phyloP scores from a whole-genome alignment of 345 rosid genomes.

The Eucalyptus grandis region DNA sequence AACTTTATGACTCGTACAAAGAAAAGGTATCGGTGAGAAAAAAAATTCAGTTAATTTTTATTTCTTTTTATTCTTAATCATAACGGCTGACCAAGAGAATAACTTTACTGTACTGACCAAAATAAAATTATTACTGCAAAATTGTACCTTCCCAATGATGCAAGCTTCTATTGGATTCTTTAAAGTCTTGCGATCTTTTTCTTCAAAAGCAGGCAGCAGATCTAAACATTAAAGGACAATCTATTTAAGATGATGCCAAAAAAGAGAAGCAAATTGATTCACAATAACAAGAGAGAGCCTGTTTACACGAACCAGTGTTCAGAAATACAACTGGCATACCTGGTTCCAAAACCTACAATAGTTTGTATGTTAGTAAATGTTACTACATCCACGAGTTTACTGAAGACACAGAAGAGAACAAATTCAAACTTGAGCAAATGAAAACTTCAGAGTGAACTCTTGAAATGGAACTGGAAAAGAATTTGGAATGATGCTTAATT shows the following conservation, averaged over 20 bases:
- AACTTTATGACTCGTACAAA: background rate
- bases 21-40: background rate
- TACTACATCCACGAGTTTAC: background rate
- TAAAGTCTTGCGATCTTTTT: constrained; percentile 54
- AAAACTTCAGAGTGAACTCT: background rate
- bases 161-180: constrained; percentile 84
- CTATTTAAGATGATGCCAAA: background rate
- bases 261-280: background rate
- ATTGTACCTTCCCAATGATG: constrained; percentile 61
- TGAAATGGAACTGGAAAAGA: background rate
- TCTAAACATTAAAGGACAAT: constrained; percentile 26
- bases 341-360: constrained; percentile 66
- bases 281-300: background rate
- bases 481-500: background rate
- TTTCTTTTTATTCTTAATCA: background rate
- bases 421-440: background rate
- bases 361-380: background rate
- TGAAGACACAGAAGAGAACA: background rate
- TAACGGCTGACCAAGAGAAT: background rate
- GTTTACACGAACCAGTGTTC: constrained; percentile 49
- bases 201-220: constrained; percentile 66
- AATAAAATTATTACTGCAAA: background rate
- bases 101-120: background rate
- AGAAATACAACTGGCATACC: constrained; percentile 54
- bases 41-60: background rate